phyloP scores from a whole-genome alignment of 2,329 filamentous ascomycete species.

The Trichoderma sp. region DNA sequence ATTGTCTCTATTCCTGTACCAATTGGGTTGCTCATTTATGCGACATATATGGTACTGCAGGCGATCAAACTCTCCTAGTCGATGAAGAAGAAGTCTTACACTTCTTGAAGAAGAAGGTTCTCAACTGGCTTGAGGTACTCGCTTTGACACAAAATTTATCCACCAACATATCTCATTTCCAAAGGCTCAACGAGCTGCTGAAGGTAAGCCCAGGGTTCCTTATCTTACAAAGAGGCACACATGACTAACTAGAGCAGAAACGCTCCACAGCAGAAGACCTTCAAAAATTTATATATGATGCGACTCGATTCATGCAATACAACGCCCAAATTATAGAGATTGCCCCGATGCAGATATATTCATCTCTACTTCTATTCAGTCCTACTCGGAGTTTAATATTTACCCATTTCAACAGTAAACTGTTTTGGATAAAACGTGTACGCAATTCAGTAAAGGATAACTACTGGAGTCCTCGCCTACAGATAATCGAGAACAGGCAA shows the following conservation, averaged over 20 bases:
- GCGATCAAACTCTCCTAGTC: fast-evolving
- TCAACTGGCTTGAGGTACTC: slow-evolving; percentile 10
- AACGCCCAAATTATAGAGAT: not conserved
- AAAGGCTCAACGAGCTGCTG: not conserved
- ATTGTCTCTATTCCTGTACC: slow-evolving; percentile 24
- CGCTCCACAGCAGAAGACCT: not conserved
- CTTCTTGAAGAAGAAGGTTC: not conserved
- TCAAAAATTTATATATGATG: not conserved
- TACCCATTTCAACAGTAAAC: not conserved
- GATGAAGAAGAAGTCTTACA: not conserved
- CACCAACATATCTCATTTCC: not conserved
- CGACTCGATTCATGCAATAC: not conserved
- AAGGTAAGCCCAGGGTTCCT: not conserved
- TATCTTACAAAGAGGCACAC: not conserved
- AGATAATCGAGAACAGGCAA: not conserved
- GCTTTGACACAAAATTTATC: not conserved
- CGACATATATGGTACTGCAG: not conserved
- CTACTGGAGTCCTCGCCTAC: not conserved
- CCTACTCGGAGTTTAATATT: not conserved
- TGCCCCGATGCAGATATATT: not conserved
- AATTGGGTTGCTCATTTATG: slow-evolving; percentile 29
- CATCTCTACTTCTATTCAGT: not conserved
- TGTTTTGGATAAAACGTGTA: not conserved
- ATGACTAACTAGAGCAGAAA: not conserved
- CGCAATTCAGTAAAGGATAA: not conserved